Base-by-base conservation (phyloP, 139 green algal genomes). In the Edaphochlamys debaryana region DNA sequence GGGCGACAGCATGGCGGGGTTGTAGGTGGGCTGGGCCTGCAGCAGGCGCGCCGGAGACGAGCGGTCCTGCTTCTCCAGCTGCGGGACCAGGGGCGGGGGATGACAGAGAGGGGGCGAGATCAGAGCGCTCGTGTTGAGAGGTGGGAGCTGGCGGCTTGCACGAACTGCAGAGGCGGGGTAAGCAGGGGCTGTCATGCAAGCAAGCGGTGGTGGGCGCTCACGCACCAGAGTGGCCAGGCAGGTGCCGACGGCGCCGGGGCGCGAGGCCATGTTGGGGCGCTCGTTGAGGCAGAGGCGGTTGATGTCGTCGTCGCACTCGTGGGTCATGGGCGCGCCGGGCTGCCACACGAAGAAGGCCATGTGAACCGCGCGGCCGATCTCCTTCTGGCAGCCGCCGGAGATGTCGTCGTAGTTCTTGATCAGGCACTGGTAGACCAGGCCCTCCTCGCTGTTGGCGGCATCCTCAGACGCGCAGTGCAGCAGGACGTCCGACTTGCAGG, bases 321-420 rank as follows among this genome's bases (percentile, higher is more conserved):
- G 22, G 0, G 95, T 98, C 45, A 98, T 69, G 27, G 90, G 84
- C 0, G 73, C 72, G 13, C 86, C 89, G 23, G 81, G 77, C 36
- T 79, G 72, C 90, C 95, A 98, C 36, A 93, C 89, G 87, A 92
- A 98, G 79, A 98, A 93, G 8, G 95, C 94, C 91, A 95, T 95
- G 58, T 94, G 92, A 30, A 96, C 91, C 1, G 93, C 93, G n/a
- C 95, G 91, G 15, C 88, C 91, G 67, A 97, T 77, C 92, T 98
- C 93, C 40, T 84, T 85, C 66, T 90, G 77, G 89, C 95, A 98
- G 23, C 79, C 81, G 1, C 79, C 76, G 20, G 72, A 74, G 17
- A 96, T 34, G 20, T 78, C 79, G 8, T 85, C 79, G 62, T 78
- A 91, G 54, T 91, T 91, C 54, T 79, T 67, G 25, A 95, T 84